Conservation (phyloP, 306 rosid species). For the Vigna radiata region DNA sequence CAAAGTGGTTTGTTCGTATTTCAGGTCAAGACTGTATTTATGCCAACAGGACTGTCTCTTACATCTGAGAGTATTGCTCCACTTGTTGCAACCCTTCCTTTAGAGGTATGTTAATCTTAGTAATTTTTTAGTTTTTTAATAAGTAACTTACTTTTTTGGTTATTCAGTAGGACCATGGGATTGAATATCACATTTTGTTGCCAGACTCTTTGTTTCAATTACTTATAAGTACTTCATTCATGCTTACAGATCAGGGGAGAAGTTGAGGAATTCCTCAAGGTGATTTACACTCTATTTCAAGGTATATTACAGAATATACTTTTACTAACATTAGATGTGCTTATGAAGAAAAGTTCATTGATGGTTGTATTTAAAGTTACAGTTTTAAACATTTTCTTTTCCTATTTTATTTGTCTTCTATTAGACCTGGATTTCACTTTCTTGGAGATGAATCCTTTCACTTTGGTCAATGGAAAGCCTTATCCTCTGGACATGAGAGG, state of each 20-base stretch:
- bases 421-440: constrained; percentile 96
- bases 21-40: constrained; percentile 87
- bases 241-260: constrained; percentile 70
- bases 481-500: constrained; percentile 99
- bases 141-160: background rate
- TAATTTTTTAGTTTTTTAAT: constrained; percentile 18
- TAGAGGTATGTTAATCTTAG: constrained; percentile 64
- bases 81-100: constrained; percentile 84
- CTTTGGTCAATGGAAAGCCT: constrained; percentile 91
- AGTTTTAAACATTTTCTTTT: background rate
- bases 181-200: constrained; percentile 17
- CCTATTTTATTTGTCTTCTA: background rate
- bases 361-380: background rate
- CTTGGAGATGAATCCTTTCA: constrained; percentile 97
- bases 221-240: constrained; percentile 1
- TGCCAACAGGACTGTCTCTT: constrained; percentile 78
- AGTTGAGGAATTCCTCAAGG: constrained; percentile 80
- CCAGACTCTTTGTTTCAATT: constrained; percentile 14
- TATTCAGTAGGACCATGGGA: background rate
- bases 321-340: constrained; percentile 1
- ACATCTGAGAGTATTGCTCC: constrained; percentile 77
- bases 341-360: constrained; percentile 26
- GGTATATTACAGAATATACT: constrained; percentile 52
- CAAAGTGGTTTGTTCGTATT: constrained; percentile 29
- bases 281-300: constrained; percentile 71